Base-by-base conservation (phyloP, 805 yeast species). In the Candida sanyiensis region DNA sequence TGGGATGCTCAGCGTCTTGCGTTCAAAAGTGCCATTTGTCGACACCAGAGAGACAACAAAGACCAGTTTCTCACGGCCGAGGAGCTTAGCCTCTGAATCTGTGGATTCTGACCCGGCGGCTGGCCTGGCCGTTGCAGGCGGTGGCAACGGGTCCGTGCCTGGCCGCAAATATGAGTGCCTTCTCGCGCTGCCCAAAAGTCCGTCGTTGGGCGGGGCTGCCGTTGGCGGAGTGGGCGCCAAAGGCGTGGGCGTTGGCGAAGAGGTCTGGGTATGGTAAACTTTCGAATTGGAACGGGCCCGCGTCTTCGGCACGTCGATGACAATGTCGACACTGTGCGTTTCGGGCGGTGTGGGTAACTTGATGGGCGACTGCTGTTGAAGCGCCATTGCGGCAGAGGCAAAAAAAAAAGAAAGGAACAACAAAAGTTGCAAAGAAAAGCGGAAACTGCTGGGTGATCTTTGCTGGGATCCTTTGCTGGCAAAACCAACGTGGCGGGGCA, bases 1-100 rank as follows among this genome's bases (percentile, higher is more conserved):
- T 1, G 97, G 97, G 7, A 93, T 79, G 11, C 75, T 76, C 28
- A 93, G 65, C 37, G 82, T 78, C 58, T 90, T 93, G 42, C 79
- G 72, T 28, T 79, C 83, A 56, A 89, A 88, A 0, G 96, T 81
- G 36, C 76, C 85, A 59, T 90, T 90, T 35, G 88, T 63, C 0
- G 97, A 80, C 11, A 75, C 60, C 35, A 93, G 66, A 4, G 86
- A 78, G n/a, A 89, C 73, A 30, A 83, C 73, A 56, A 77, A 79
- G 3, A 70, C 66, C 41, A 61, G 61, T 30, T 58, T 37, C 1
- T 51, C 49, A 29, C 57, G 39, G 18, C 31, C 28, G 9, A 26
- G 35, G 35, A 15, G 28, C 26, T 17, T 32, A 7, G 11, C 12
- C 16, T 11, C 17, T 12, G 12, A 19, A 18, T 5, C 32, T 26